Percentiles rank a stretch among this genome's conserved stretches.
Evolutionary conservation across 805 yeast genomes (phyloP).

Genomic region (Grigorovia humatica): DNA sequence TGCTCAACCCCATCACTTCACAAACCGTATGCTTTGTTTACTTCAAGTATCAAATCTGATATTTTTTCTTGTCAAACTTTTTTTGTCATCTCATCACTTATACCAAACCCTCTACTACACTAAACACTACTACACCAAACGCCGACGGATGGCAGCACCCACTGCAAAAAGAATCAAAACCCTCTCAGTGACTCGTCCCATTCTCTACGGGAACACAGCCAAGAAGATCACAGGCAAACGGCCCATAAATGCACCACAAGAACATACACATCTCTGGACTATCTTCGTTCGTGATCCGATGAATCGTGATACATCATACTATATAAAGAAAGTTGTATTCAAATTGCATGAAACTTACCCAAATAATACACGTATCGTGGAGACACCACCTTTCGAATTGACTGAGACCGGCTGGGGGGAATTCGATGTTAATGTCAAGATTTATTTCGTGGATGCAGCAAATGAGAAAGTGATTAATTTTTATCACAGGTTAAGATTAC

Average conservation of each 20-base stretch:
- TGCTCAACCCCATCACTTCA: constrained; percentile 65
- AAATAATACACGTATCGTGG: constrained; percentile 76
- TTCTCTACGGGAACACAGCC: constrained; percentile 74
- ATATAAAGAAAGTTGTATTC: constrained; percentile 84
- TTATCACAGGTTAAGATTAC: constrained; percentile 83
- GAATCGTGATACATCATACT: constrained; percentile 68
- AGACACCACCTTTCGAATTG: constrained; percentile 85
- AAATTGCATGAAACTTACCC: constrained; percentile 92
- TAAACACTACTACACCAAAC: neutral
- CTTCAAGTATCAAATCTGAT: constrained; percentile 42
- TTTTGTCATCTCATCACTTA: neutral
- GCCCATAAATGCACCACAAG: constrained; percentile 59
- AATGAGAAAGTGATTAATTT: constrained; percentile 79
- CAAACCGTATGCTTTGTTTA: neutral
- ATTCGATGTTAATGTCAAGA: constrained; percentile 81
- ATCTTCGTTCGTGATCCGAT: constrained; percentile 76
- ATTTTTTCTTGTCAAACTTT: constrained; percentile 41
- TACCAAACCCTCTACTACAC: neutral
- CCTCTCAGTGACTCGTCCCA: constrained; percentile 65
- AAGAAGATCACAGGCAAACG: constrained; percentile 48
- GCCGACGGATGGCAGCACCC: constrained; percentile 14
- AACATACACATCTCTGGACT: constrained; percentile 95
- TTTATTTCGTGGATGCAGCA: constrained; percentile 78
- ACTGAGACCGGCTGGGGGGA: constrained; percentile 99
- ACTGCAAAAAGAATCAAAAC: constrained; percentile 34